Evolutionary conservation across 2,329 filamentous ascomycete species (phyloP).

Genomic region (Arthrobotrys musiformis): DNA sequence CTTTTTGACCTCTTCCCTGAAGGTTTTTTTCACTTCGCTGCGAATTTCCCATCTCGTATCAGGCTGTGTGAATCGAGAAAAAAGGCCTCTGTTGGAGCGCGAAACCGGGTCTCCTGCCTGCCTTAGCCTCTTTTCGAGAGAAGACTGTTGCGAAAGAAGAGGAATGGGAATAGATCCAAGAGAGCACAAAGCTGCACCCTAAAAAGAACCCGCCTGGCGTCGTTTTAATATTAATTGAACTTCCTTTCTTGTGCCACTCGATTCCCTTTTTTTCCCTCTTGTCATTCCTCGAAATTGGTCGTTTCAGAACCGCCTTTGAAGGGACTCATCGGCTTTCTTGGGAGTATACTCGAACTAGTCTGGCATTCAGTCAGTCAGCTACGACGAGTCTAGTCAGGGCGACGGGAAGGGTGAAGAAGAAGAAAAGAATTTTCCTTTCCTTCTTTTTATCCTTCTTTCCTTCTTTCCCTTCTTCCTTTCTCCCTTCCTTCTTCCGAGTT

Average conservation of each 20-base stretch:
- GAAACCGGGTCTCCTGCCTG: conserved; percentile 55
- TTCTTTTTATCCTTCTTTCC: conserved; percentile 3
- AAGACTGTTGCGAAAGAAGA: conserved; percentile 33
- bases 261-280: conserved; percentile 39
- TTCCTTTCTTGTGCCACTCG: conserved; percentile 56
- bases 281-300: conserved; percentile 36
- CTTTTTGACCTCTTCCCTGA: conserved; percentile 2
- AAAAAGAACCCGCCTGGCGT: conserved; percentile 22
- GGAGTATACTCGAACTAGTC: conserved; percentile 32
- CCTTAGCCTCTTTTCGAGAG: conserved; percentile 39
- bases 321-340: conserved; percentile 36
- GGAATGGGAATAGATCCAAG: conserved; percentile 18
- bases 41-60: conserved; percentile 54
- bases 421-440: conserved; percentile 11
- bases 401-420: conserved; percentile 12
- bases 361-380: conserved; percentile 37
- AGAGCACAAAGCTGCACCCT: conserved; percentile 17
- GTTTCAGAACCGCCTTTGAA: conserved; percentile 46
- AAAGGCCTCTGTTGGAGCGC: conserved; percentile 32
- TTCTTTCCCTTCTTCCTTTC: conserved; percentile 9
- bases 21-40: not conserved
- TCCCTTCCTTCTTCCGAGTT: not conserved
- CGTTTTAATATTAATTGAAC: conserved; percentile 53
- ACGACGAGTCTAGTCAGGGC: conserved; percentile 37
- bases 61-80: conserved; percentile 47